Percentiles rank a stretch among this genome's conserved stretches.
phyloP scores from a whole-genome alignment of 2,329 filamentous ascomycete genomes.

The Ophiocordyceps polyrhachis-furcata region DNA sequence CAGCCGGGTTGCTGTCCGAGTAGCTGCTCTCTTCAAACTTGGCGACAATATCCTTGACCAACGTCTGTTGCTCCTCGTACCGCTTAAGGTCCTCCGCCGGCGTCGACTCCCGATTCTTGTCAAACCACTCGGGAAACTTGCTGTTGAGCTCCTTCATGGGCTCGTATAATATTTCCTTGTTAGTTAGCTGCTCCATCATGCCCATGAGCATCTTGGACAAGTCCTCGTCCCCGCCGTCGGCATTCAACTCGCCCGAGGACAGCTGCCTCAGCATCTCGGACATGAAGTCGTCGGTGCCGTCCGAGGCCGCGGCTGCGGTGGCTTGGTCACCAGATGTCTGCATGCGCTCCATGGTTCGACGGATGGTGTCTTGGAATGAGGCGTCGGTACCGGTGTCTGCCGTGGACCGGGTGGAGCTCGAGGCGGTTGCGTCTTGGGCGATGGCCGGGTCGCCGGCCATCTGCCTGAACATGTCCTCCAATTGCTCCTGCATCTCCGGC shows the following conservation, averaged over 20 bases:
- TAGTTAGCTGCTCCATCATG: constrained; percentile 98
- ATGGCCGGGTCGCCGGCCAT: constrained; percentile 33
- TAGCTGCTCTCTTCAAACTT: constrained; percentile 76
- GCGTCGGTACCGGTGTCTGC: constrained; percentile 28
- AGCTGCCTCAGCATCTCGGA: constrained; percentile 87
- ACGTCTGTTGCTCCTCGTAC: constrained; percentile 60
- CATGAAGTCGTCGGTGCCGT: constrained; percentile 58
- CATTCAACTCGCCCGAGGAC: constrained; percentile 36
- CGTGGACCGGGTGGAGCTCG: constrained; percentile 8
- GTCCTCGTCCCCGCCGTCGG: constrained; percentile 53
- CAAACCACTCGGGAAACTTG: constrained; percentile 83
- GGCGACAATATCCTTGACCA: constrained; percentile 72
- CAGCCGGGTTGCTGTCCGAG: constrained; percentile 59
- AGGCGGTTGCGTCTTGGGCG: constrained; percentile 7
- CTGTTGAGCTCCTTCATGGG: constrained; percentile 94
- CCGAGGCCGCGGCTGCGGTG: constrained; percentile 54
- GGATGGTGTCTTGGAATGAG: constrained; percentile 81
- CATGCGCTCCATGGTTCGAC: constrained; percentile 91
- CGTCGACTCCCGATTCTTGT: constrained; percentile 50
- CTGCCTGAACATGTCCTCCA: constrained; percentile 61
- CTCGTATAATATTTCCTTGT: constrained; percentile 95
- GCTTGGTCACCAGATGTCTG: constrained; percentile 73
- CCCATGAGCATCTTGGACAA: constrained; percentile 88
- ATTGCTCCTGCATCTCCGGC: constrained; percentile 60
- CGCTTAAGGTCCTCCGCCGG: constrained; percentile 55